Conservation (phyloP, 1,284 basidiomycete genomes). For the Sphagnurus paluster region DNA sequence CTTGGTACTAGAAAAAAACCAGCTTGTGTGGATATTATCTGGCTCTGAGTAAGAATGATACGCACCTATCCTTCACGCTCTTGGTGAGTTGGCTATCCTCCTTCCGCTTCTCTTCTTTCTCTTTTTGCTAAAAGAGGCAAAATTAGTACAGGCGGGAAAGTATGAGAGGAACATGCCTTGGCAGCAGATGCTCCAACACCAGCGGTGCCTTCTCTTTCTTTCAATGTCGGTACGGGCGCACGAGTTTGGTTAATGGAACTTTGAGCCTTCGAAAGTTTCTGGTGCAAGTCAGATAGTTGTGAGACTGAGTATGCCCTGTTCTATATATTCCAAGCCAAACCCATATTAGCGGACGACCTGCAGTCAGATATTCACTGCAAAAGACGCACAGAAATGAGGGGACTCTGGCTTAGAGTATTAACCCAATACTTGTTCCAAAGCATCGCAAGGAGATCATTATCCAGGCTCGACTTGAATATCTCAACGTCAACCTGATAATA, state of each 20-base stretch:
- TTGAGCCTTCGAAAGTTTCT: constrained; percentile 78
- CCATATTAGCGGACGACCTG: no score
- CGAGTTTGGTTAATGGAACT: constrained; percentile 54
- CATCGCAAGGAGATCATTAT: constrained; percentile 83
- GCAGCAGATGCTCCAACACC: constrained; percentile 26
- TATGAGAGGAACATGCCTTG: not conserved
- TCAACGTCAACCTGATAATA: constrained; percentile 95
- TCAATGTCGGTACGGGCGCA: constrained; percentile 49
- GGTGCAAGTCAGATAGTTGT: constrained; percentile 85
- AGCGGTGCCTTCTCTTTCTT: constrained; percentile 42
- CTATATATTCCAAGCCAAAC: constrained; percentile 47
- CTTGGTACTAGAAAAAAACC: constrained; percentile 56
- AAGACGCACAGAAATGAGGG: constrained; percentile 82
- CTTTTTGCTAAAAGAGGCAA: constrained; percentile 35
- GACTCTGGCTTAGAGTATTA: constrained; percentile 89
- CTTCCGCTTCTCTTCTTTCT: constrained; percentile 75
- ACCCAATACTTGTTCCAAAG: constrained; percentile 99
- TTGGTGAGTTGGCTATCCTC: constrained; percentile 79
- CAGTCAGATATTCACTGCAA: no score
- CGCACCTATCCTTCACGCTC: constrained; percentile 80
- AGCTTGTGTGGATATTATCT: constrained; percentile 6
- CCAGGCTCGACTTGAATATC: constrained; percentile 90
- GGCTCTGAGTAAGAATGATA: constrained; percentile 3
- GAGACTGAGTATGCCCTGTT: constrained; percentile 91
- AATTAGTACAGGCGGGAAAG: not conserved